phyloP scores from a whole-genome alignment of 2,329 filamentous ascomycete species.

The Colletotrichum tamarilloi region DNA sequence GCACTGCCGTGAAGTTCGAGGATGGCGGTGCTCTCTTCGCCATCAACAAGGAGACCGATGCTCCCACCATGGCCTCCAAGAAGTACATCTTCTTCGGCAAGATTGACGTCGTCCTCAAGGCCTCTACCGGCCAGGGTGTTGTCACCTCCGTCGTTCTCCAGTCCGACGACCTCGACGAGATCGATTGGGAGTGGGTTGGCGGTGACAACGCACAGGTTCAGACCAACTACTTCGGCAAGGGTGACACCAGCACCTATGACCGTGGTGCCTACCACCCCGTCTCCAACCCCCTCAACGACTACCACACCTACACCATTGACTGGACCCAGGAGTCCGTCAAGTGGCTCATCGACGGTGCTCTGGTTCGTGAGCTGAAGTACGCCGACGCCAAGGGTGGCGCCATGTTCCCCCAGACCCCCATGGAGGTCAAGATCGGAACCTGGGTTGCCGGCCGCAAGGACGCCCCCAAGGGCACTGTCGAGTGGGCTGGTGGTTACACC shows the following conservation, averaged over 20 bases:
- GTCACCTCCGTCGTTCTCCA: constrained; percentile 92
- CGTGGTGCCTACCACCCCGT: constrained; percentile 74
- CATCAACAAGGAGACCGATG: constrained; percentile 75
- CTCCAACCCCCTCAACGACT: constrained; percentile 61
- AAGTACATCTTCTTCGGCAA: constrained; percentile 98
- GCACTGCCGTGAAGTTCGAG: constrained; percentile 61
- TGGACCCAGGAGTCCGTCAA: constrained; percentile 73
- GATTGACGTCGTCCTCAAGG: constrained; percentile 82
- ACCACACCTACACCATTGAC: constrained; percentile 75
- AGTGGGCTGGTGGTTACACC: constrained; percentile 72
- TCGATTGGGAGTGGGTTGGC: constrained; percentile 97
- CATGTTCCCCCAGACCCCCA: constrained; percentile 78
- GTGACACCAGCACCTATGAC: constrained; percentile 76
- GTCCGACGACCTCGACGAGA: constrained; percentile 92
- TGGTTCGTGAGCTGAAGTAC: constrained; percentile 73
- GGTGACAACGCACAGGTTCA: constrained; percentile 80
- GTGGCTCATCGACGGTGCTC: constrained; percentile 73
- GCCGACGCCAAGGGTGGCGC: constrained; percentile 67
- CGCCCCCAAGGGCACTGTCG: constrained; percentile 77
- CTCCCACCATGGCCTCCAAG: constrained; percentile 77
- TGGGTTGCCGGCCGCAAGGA: constrained; percentile 70
- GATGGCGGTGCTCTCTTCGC: constrained; percentile 64
- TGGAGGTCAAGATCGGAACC: constrained; percentile 76
- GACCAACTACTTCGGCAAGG: constrained; percentile 87
- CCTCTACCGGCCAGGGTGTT: constrained; percentile 83